These are phyloP conservation scores for Ascochyta clinopodiicola DNA, from an alignment of 2,329 filamentous ascomycete species.

Conservation along the genomic window DNA sequence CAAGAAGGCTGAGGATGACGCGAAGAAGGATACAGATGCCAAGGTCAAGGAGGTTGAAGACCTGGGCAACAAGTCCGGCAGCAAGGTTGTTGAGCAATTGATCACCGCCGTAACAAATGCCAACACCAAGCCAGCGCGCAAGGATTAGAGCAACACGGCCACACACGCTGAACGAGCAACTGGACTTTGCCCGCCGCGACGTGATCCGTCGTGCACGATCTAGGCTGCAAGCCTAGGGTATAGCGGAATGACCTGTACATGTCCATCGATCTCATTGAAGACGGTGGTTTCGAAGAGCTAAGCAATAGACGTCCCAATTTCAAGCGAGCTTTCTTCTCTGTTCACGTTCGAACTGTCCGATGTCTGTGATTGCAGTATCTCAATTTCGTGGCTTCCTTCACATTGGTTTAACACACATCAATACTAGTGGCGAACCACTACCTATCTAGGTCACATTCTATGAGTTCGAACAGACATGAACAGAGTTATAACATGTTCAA, in stretches of 20 bases:
- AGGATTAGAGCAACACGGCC: conserved; percentile 10
- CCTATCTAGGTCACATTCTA: not conserved
- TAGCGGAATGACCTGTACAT: conserved; percentile 16
- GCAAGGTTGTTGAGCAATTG: conserved; percentile 81
- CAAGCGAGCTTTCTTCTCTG: conserved; percentile 2
- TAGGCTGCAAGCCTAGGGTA: not conserved
- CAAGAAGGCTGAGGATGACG: conserved; percentile 72
- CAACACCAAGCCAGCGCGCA: conserved; percentile 69
- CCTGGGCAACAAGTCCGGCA: conserved; percentile 79
- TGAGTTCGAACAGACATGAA: not conserved
- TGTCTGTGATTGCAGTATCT: not conserved
- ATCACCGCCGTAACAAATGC: conserved; percentile 85
- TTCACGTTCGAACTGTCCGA: not conserved
- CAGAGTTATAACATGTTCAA: not conserved
- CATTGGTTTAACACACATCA: not conserved
- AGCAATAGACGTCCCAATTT: conserved; percentile 20
- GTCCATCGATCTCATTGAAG: conserved; percentile 3
- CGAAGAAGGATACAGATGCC: conserved; percentile 78
- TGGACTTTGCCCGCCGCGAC: not conserved
- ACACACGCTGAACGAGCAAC: not conserved
- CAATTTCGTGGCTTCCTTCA: not conserved
- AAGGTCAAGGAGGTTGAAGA: conserved; percentile 83
- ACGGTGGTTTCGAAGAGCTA: conserved; percentile 13
- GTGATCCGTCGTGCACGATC: not conserved
- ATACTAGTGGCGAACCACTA: not conserved